Evolutionary conservation across 176 grass and related monocot genomes (phyloP).

Genomic region (Carex myosuroides): DNA sequence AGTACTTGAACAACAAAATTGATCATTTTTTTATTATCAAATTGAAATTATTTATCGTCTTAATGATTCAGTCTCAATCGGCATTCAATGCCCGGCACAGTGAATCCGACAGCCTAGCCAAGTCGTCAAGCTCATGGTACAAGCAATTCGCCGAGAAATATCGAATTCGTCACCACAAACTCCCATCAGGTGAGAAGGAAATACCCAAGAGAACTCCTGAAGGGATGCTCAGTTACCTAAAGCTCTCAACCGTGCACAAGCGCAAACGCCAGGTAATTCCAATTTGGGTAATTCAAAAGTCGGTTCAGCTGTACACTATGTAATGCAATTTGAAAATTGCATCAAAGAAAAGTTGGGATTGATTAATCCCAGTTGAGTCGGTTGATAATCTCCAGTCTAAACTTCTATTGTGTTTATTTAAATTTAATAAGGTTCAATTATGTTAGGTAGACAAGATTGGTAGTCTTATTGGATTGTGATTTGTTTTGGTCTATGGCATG

Average conservation of each 20-base stretch:
- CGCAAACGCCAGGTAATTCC: slow-evolving; percentile 51
- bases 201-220: slow-evolving; percentile 78
- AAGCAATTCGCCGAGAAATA: slow-evolving; percentile 69
- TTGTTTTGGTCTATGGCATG: not conserved
- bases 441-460: not conserved
- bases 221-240: slow-evolving; percentile 77
- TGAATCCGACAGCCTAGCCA: not conserved
- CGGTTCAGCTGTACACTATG: not conserved
- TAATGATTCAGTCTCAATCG: slow-evolving; percentile 11
- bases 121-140: slow-evolving; percentile 60
- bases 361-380: not conserved
- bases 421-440: not conserved
- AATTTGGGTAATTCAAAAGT: not conserved
- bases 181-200: slow-evolving; percentile 58
- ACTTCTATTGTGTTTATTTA: not conserved
- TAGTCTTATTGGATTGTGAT: not conserved
- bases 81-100: slow-evolving; percentile 10
- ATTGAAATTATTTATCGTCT: not conserved
- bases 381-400: not conserved
- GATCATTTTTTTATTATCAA: not conserved
- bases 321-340: not conserved
- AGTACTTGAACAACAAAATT: not conserved
- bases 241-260: slow-evolving; percentile 66
- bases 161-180: slow-evolving; percentile 50
- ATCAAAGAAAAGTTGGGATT: not conserved